A percentile compares a stretch with the other conserved stretches of the same genome.
phyloP scores from a whole-genome alignment of 352 stramenopile species.

The Globisporangium alternatum region DNA sequence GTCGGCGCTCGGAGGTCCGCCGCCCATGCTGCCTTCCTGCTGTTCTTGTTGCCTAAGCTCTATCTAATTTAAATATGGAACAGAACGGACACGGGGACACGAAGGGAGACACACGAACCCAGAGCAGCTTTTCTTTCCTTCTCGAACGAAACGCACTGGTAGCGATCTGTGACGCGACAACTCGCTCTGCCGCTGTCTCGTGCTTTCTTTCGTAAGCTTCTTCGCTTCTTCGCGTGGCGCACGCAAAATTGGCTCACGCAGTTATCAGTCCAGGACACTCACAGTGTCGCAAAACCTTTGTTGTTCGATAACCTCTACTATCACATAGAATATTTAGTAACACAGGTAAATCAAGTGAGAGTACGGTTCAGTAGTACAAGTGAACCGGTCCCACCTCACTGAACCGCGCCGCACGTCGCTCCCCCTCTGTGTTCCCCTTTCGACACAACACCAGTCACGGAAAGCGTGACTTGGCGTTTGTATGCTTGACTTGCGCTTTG shows the following conservation, averaged over 20 bases:
- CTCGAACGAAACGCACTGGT: not conserved
- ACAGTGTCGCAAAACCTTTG: not conserved
- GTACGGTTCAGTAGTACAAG: not conserved
- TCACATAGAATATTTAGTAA: not conserved
- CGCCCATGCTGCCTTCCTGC: conserved; percentile 42
- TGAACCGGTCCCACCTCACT: not conserved
- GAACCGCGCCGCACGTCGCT: not conserved
- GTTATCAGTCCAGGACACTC: no score
- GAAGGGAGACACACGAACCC: not conserved
- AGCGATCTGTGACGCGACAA: not conserved
- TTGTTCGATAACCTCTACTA: not conserved
- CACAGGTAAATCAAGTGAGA: conserved; percentile 1
- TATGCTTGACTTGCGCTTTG: conserved; percentile 62
- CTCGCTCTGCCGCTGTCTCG: not conserved
- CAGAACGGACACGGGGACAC: not conserved
- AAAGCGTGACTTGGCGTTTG: conserved; percentile 25
- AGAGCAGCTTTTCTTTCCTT: not conserved
- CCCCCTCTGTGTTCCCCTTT: not conserved
- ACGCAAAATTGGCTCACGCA: not conserved
- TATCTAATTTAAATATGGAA: conserved; percentile 15
- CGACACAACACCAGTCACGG: conserved; percentile 11
- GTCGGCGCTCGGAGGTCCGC: conserved; percentile 58
- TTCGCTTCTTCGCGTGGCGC: conserved; percentile 13
- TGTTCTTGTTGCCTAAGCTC: not conserved
- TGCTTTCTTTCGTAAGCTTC: not conserved